These are phyloP conservation scores for Colletotrichum coccodes DNA, from an alignment of 2,329 filamentous ascomycete genomes.

Conservation along the genomic window DNA sequence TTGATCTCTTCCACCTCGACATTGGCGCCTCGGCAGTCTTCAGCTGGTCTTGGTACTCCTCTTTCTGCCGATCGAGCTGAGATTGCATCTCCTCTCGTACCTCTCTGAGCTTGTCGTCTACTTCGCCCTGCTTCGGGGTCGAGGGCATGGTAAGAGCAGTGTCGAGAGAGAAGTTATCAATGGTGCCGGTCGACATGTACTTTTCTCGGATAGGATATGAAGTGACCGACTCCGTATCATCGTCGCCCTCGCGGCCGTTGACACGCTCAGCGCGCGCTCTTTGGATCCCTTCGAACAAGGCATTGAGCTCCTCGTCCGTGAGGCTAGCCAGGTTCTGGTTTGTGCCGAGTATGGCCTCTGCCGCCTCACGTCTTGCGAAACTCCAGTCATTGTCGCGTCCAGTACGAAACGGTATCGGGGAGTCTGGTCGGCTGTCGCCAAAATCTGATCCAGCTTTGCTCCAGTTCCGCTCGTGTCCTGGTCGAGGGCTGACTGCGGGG, in stretches of 20 bases:
- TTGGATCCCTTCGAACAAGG: constrained; percentile 93
- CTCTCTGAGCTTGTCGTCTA: constrained; percentile 79
- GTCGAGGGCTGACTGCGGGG: constrained; percentile 70
- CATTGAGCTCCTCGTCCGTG: constrained; percentile 93
- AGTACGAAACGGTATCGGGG: constrained; percentile 75
- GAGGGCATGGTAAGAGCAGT: constrained; percentile 95
- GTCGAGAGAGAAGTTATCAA: constrained; percentile 96
- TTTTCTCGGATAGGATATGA: constrained; percentile 93
- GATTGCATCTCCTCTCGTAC: constrained; percentile 85
- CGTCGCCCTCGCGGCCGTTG: constrained; percentile 79
- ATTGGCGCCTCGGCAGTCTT: constrained; percentile 78
- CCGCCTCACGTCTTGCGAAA: constrained; percentile 92
- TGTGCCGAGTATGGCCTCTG: constrained; percentile 85
- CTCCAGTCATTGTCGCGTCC: constrained; percentile 94
- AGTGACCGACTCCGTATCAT: constrained; percentile 88
- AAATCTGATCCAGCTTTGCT: constrained; percentile 84
- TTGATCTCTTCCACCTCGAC: constrained; percentile 86
- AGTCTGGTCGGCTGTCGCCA: constrained; percentile 82
- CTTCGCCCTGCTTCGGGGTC: constrained; percentile 82
- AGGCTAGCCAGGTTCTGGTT: constrained; percentile 92
- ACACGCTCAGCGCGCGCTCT: constrained; percentile 83
- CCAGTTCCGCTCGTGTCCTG: constrained; percentile 79
- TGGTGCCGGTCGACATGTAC: constrained; percentile 92
- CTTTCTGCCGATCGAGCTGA: constrained; percentile 85
- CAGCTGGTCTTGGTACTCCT: constrained; percentile 82